Conservation (phyloP, 495 filamentous ascomycete species). For the Hypomontagnella monticulosa region DNA sequence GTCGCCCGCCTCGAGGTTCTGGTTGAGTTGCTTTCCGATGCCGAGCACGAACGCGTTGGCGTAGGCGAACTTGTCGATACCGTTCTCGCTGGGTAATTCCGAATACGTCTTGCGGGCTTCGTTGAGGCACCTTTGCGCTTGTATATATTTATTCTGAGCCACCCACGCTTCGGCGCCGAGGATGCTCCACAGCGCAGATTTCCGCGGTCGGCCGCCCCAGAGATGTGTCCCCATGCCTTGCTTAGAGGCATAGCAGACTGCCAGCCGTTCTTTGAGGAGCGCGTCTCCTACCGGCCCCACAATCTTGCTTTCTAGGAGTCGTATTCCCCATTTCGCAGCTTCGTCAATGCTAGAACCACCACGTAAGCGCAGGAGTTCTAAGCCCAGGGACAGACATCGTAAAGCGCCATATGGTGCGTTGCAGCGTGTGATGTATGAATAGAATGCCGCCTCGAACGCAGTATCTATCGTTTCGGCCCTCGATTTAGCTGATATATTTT, state of each 20-base stretch:
- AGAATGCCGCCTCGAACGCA: conserved; percentile 85
- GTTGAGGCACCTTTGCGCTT: conserved; percentile 76
- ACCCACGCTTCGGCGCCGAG: conserved; percentile 86
- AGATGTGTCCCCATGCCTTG: conserved; percentile 67
- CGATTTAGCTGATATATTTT: conserved; percentile 73
- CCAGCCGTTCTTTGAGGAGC: conserved; percentile 82
- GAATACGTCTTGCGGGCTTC: conserved; percentile 76
- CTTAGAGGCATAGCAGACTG: conserved; percentile 82
- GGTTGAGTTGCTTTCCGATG: conserved; percentile 67
- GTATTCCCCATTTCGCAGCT: conserved; percentile 83
- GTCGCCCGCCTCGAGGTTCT: conserved; percentile 54
- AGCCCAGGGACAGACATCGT: conserved; percentile 76
- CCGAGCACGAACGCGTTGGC: conserved; percentile 71
- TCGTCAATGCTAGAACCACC: conserved; percentile 84
- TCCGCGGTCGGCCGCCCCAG: conserved; percentile 77
- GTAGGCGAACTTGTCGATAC: conserved; percentile 62
- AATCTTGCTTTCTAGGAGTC: conserved; percentile 79
- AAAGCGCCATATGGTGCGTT: conserved; percentile 76
- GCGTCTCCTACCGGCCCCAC: conserved; percentile 78
- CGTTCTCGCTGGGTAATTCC: conserved; percentile 64
- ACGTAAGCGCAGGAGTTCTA: conserved; percentile 83
- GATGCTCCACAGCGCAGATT: conserved; percentile 90
- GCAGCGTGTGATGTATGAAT: conserved; percentile 90
- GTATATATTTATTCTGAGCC: conserved; percentile 70
- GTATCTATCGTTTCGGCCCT: conserved; percentile 82